Evolutionary conservation across 1,284 basidiomycete species (phyloP).

Genomic region (Caloboletus inedulis): DNA sequence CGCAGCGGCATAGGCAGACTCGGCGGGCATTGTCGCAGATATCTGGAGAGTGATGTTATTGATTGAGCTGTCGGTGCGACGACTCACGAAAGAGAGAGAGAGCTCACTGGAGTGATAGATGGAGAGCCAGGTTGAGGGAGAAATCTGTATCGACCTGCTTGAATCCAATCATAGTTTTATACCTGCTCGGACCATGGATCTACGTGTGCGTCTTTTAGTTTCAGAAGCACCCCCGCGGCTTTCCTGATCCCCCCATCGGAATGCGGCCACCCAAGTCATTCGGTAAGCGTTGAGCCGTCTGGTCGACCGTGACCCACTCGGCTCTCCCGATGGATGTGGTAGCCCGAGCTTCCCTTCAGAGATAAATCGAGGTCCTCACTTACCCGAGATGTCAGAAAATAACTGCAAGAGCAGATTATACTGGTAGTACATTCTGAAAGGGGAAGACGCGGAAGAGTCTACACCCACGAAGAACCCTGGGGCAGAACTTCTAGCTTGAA

Average conservation of each 20-base stretch:
- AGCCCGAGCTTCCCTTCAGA: not conserved
- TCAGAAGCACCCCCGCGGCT: not conserved
- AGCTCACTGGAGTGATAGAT: not conserved
- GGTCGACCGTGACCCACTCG: not conserved
- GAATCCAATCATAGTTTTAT: not conserved
- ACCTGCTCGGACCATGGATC: not conserved
- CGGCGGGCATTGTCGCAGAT: not conserved
- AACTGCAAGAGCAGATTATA: not conserved
- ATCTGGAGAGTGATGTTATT: not conserved
- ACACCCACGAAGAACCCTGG: not conserved
- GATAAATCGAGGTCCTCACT: not conserved
- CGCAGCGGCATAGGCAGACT: conserved; percentile 8
- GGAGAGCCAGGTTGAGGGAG: not conserved
- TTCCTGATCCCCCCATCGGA: not conserved
- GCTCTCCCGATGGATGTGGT: not conserved
- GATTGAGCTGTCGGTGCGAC: not conserved
- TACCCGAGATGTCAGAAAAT: not conserved
- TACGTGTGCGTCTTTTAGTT: not conserved
- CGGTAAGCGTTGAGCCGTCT: not conserved
- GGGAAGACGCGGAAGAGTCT: not conserved
- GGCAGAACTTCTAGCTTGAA: not conserved
- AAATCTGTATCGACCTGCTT: not conserved
- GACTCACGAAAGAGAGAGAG: not conserved
- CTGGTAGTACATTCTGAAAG: not conserved
- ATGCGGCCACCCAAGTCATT: not conserved